phyloP scores from a whole-genome alignment of 2,329 filamentous ascomycete genomes.

The Gliomastix tumulicola region DNA sequence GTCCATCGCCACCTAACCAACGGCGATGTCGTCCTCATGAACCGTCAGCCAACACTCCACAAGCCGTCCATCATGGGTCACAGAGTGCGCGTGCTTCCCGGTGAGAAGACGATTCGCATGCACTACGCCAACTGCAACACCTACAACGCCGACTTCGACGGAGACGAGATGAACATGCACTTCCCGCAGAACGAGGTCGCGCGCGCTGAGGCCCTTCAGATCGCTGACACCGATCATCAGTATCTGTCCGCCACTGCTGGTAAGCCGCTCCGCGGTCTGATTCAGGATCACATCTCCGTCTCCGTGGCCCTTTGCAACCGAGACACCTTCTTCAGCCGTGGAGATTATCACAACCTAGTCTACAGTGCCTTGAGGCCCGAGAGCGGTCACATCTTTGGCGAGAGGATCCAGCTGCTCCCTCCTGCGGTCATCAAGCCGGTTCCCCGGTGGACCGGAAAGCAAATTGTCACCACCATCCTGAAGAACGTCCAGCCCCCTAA shows the following conservation, averaged over 20 bases:
- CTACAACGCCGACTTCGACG: constrained; percentile 98
- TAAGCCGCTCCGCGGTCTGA: constrained; percentile 88
- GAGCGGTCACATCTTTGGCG: constrained; percentile 76
- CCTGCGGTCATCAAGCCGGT: constrained; percentile 79
- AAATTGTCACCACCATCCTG: constrained; percentile 85
- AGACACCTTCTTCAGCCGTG: constrained; percentile 83
- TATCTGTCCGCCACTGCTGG: constrained; percentile 92
- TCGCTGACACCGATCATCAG: constrained; percentile 95
- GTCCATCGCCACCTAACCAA: constrained; percentile 94
- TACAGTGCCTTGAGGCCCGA: constrained; percentile 88
- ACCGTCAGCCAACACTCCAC: constrained; percentile 93
- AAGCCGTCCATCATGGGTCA: constrained; percentile 99
- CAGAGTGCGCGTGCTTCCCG: constrained; percentile 81
- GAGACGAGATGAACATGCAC: constrained; percentile 99
- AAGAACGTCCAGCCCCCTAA: constrained; percentile 81
- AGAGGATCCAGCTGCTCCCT: constrained; percentile 72
- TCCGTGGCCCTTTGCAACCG: constrained; percentile 84
- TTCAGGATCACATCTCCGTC: constrained; percentile 97
- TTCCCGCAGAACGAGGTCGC: constrained; percentile 97
- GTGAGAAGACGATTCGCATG: constrained; percentile 97
- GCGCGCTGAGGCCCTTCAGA: constrained; percentile 81
- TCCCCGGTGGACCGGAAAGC: constrained; percentile 89
- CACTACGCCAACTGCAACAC: constrained; percentile 99
- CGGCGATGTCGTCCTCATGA: constrained; percentile 97
- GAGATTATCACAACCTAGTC: constrained; percentile 88